Base-by-base conservation (phyloP, 164 flowering plant genomes). In the Macadamia tetraphylla region DNA sequence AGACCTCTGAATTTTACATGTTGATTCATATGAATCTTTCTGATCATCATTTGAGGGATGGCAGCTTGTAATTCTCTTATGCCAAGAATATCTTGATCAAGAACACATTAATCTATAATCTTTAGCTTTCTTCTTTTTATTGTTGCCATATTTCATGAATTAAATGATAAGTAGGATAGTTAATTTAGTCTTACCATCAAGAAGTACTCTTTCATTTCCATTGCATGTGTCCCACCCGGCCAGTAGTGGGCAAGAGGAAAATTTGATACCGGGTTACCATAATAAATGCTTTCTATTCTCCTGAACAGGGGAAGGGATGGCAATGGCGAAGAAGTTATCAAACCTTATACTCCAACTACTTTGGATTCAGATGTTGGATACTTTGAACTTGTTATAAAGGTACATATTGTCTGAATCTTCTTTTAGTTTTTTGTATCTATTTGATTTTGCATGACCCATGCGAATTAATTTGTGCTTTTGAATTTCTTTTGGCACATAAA, bases 311-410 rank as follows among this genome's bases (percentile, higher is more conserved):
- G 99, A 51, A 92, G 84, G 78, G 99, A 95, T 81, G 76, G 85
- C 62, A 79, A 79, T 70, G 97, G 97, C 51, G 97, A 91, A 78
- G 98, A 95, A 64, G 89, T 95, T 66, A 84, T 92, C 40, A 95
- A 88, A 74, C 93, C 99, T 60, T 95, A 95, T 67, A 95, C 99
- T 10, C 99, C 98, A 53, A 89, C 96, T 64, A 92, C 99, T 9
- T 79, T 95, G 85, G 99, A 95, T 76, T 84, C 96, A 44, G 98
- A 95, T 86, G 83, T 92, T 74, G 99, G 99, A 58, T 71, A 84
- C 73, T 95, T 95, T 75, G 98, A 92, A 74, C 76, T 95, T 29
- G 99, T 95, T 67, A 92, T 92, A 63, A 95, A 95, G 98, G 99
- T 91, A 70, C 11, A 9, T 58, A 18, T 5, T 35, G 40, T 59